A percentile compares a stretch with the other conserved stretches of the same genome.
Evolutionary conservation across 352 stramenopile species (phyloP).

Genomic region (Phytophthora brassicae): DNA sequence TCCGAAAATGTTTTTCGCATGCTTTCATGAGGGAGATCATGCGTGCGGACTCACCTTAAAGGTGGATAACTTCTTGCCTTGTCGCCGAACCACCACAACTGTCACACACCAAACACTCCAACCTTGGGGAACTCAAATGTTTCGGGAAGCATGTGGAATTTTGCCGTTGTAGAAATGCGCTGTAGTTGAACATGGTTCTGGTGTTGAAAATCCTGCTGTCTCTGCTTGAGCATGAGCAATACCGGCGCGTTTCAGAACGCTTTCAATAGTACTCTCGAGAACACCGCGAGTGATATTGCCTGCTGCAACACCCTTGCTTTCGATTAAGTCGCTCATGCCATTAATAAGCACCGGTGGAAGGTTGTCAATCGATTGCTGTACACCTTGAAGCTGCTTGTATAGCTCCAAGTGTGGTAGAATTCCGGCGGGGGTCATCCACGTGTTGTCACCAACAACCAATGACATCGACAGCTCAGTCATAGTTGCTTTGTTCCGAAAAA

Average conservation of each 20-base stretch:
- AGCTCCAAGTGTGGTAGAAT: conserved; percentile 6
- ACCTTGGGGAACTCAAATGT: neutral
- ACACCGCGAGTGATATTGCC: no score
- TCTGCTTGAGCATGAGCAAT: no score
- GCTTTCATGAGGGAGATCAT: neutral
- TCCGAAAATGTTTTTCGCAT: neutral
- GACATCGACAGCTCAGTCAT: neutral
- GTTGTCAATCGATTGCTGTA: conserved; percentile 12
- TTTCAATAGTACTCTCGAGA: no score
- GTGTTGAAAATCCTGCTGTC: neutral
- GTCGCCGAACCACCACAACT: conserved; percentile 11
- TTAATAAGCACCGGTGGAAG: conserved; percentile 8
- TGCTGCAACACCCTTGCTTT: no score
- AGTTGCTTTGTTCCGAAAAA: conserved; percentile 1
- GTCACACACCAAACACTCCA: neutral
- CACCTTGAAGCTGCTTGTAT: conserved; percentile 6
- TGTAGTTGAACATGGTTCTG: neutral
- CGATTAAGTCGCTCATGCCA: neutral
- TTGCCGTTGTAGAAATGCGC: conserved; percentile 7
- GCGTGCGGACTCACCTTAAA: neutral
- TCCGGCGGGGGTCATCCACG: conserved; percentile 6
- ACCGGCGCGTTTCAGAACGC: no score
- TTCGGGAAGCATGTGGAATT: conserved; percentile 9
- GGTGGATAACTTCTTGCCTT: neutral
- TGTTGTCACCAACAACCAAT: neutral